Conservation (phyloP, 2,329 filamentous ascomycete species). For the Botryotinia globosa region DNA sequence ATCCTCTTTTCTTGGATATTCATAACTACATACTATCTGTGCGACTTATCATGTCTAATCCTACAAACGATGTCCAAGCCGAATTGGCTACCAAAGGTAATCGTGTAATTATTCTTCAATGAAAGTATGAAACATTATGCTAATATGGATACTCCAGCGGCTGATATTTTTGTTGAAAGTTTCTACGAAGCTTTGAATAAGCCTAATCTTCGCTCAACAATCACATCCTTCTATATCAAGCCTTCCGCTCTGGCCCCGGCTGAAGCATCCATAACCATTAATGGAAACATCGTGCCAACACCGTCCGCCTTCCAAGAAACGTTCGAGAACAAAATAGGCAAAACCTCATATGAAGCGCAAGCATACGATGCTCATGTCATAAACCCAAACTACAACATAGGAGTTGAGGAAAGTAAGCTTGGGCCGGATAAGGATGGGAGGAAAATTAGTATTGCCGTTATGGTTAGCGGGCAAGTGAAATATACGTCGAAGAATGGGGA, state of each 20-base stretch:
- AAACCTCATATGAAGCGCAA: constrained; percentile 68
- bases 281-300: constrained; percentile 65
- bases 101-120: not conserved
- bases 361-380: constrained; percentile 75
- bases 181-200: constrained; percentile 75
- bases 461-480: constrained; percentile 69
- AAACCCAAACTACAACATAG: constrained; percentile 62
- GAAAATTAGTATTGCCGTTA: constrained; percentile 69
- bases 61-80: constrained; percentile 46
- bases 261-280: constrained; percentile 71
- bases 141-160: constrained; percentile 52
- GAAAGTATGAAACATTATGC: not conserved
- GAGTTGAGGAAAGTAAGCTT: constrained; percentile 49
- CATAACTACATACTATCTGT: not conserved
- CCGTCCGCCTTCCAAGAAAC: constrained; percentile 65
- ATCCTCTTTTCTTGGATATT: not conserved
- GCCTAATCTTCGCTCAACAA: constrained; percentile 45
- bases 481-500: constrained; percentile 53
- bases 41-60: constrained; percentile 40
- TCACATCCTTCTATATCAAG: constrained; percentile 70
- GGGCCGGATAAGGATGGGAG: constrained; percentile 49
- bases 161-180: constrained; percentile 66
- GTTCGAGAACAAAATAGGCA: constrained; percentile 61
- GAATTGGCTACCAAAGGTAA: constrained; percentile 40
- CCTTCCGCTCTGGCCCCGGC: constrained; percentile 52